Percentiles rank a stretch among this genome's conserved stretches.
Evolutionary conservation across 345 rosid genomes (phyloP).

Genomic region (Populus euphratica): DNA sequence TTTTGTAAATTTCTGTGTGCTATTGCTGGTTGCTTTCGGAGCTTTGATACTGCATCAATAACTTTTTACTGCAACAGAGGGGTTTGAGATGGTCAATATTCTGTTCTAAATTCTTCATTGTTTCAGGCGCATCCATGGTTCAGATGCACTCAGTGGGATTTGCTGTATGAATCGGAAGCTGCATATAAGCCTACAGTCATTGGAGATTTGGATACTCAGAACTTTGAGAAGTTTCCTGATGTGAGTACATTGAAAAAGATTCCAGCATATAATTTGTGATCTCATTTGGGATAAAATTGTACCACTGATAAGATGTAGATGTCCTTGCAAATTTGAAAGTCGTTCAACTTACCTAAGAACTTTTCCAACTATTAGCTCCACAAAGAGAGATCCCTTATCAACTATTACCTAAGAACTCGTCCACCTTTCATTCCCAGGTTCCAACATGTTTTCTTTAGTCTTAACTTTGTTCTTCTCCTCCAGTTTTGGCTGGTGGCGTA

Average conservation of each 20-base stretch:
- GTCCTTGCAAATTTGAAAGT: neutral
- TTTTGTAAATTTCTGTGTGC: neutral
- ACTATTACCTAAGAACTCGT: too few relatives aligned
- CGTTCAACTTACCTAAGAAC: neutral
- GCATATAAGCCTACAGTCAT: slow-evolving; percentile 73
- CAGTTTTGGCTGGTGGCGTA: neutral
- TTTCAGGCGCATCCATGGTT: slow-evolving; percentile 87
- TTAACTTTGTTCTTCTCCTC: neutral
- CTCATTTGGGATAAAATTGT: neutral
- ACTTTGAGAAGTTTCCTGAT: slow-evolving; percentile 95
- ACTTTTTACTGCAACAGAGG: neutral
- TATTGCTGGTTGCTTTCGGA: slow-evolving; percentile 3
- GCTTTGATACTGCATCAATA: neutral
- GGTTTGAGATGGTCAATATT: slow-evolving; percentile 14
- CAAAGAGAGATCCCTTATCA: neutral
- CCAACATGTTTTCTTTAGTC: neutral
- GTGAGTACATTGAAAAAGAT: slow-evolving; percentile 45
- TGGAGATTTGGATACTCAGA: slow-evolving; percentile 94
- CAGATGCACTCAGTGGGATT: slow-evolving; percentile 70
- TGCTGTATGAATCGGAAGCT: slow-evolving; percentile 82
- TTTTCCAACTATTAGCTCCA: neutral
- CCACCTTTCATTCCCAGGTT: neutral
- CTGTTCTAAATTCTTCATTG: slow-evolving; percentile 15
- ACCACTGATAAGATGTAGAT: neutral
- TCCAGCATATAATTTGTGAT: neutral